phyloP scores from a whole-genome alignment of 257 asterid genomes.

The Plantago ovata region DNA sequence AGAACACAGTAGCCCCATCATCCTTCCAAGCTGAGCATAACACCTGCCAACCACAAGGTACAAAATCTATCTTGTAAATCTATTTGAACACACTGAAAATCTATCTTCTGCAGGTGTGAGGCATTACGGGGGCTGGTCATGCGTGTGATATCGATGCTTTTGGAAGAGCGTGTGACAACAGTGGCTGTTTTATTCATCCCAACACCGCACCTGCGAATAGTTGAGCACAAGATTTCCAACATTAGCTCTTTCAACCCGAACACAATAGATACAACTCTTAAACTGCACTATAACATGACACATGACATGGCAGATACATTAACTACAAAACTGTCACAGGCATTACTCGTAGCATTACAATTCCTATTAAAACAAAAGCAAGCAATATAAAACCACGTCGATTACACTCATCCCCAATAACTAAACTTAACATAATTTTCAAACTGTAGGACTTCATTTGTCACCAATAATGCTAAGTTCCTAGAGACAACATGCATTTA shows the following conservation, averaged over 20 bases:
- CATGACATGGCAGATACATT: too few species aligned
- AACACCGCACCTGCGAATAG: conserved; percentile 76
- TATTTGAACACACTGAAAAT: too few species aligned
- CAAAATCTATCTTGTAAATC: background rate
- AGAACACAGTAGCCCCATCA: conserved; percentile 92
- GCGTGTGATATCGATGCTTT: conserved; percentile 83
- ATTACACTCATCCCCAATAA: too few species aligned
- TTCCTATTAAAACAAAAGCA: too few species aligned
- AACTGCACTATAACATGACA: too few species aligned
- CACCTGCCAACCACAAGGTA: conserved; percentile 52
- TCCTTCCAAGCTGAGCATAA: conserved; percentile 95
- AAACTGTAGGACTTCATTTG: too few species aligned
- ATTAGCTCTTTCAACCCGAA: background rate
- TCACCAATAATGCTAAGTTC: too few species aligned
- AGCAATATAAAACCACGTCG: too few species aligned
- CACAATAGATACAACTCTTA: too few species aligned
- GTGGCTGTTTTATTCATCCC: conserved; percentile 79
- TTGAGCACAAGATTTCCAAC: background rate
- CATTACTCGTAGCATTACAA: too few species aligned
- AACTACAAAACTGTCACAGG: too few species aligned
- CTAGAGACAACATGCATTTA: background rate
- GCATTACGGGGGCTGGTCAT: conserved; percentile 92
- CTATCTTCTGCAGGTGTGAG: background rate
- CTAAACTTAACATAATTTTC: too few species aligned
- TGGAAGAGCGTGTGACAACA: conserved; percentile 51